Conservation (phyloP, 306 rosid species). For the Abrus precatorius region DNA sequence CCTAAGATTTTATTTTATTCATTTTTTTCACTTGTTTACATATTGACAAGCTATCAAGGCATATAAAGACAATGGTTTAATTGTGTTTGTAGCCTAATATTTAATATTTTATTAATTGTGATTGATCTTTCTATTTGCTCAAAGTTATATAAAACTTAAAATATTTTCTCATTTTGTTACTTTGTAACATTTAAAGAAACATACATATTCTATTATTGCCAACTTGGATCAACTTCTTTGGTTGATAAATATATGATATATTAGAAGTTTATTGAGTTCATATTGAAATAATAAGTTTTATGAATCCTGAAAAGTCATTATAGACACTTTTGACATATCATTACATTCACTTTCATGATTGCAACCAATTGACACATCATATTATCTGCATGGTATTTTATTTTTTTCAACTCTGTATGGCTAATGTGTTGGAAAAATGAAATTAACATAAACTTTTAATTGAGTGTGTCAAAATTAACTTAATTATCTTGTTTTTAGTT, state of each 20-base stretch:
- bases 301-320: background rate
- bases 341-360: background rate
- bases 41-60: too few relatives aligned
- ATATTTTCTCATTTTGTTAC: too few relatives aligned
- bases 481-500: constrained; percentile 9
- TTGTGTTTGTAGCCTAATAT: too few relatives aligned
- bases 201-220: background rate
- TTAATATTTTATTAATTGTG: too few relatives aligned
- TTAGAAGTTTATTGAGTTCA: background rate
- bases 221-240: constrained; percentile 23
- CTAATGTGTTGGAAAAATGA: constrained; percentile 8
- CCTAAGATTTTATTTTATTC: constrained; percentile 13
- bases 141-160: too few relatives aligned
- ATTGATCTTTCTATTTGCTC: too few relatives aligned
- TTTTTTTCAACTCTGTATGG: background rate
- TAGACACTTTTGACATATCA: background rate
- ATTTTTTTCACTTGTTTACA: constrained; percentile 5
- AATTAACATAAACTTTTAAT: background rate
- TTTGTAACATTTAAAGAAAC: too few relatives aligned
- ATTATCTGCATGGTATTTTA: background rate
- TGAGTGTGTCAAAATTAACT: background rate
- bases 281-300: background rate
- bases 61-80: too few relatives aligned
- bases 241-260: background rate
- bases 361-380: background rate